These are phyloP conservation scores for Rhizoclosmatium globosum DNA, from an alignment of 192 early-diverging fungal species.

Conservation along the genomic window DNA sequence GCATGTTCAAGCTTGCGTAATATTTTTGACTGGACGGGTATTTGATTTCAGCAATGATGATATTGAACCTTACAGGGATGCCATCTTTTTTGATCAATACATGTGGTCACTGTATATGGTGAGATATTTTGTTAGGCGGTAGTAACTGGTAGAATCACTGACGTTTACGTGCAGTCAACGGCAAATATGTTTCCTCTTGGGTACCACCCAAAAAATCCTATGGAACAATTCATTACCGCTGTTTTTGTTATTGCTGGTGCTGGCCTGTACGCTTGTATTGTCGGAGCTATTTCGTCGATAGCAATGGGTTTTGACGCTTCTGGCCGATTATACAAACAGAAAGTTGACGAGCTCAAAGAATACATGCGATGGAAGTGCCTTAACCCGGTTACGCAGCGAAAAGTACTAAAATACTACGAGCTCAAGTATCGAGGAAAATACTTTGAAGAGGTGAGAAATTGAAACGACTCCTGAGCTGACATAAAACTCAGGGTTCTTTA, in stretches of 20 bases:
- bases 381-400: conserved; percentile 2
- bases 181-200: conserved; percentile 12
- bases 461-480: not conserved
- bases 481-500: conserved; percentile 15
- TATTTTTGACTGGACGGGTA: conserved; percentile 4
- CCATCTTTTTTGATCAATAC: conserved; percentile 3
- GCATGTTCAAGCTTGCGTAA: conserved; percentile 5
- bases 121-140: not conserved
- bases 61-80: not conserved
- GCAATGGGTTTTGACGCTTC: conserved; percentile 19
- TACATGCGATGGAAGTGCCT: conserved; percentile 45
- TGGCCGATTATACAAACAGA: conserved; percentile 38
- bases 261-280: conserved; percentile 1
- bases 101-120: conserved; percentile 19
- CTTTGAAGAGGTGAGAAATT: conserved; percentile 37
- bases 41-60: conserved; percentile 10
- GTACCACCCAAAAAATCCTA: conserved; percentile 12
- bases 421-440: conserved; percentile 47
- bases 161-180: not conserved
- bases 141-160: not conserved
- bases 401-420: conserved; percentile 39
- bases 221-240: conserved; percentile 20
- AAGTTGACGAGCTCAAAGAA: conserved; percentile 53
- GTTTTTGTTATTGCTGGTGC: conserved; percentile 6
- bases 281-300: not conserved